Evolutionary conservation across 2,329 filamentous ascomycete species (phyloP), one percentile per base, ranked within the genome.

Genomic region (Hortaea werneckii): DNA sequence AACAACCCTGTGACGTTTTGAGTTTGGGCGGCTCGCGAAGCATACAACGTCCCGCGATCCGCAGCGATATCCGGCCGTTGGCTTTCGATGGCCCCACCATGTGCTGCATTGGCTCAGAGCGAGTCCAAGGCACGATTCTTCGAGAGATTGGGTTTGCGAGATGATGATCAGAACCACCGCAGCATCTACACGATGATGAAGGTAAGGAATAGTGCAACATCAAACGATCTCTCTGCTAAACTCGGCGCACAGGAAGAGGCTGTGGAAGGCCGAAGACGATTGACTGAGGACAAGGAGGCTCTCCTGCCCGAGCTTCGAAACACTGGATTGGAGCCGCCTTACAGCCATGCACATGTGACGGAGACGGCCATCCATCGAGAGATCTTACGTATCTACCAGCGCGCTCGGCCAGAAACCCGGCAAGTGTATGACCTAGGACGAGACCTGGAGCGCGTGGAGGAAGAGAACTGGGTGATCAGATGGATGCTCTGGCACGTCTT

Each of bases 401-500:
- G 50, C 30, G 67, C 70, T n/a, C 61, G 63, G 5, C 54, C 55
- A 1, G 57, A 65, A 11, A 72, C 70, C 5, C 59, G 55, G 40
- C 54, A 57, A 1, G 65, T 66, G 40, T 74, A 72, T 50, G 62
- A 68, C 12, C 56, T 64, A 40, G 71, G 70, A 10, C 60, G 60
- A 27, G 68, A 68, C 44, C 58, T 54, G 12, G 66, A 66, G 42
- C 62, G 62, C 7, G 61, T 65, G 7, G 65, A 65, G 38, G 66
- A 71, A 50, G 67, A 69, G 51, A 74, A 74, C 45, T 74, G 71
- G 71, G 67, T 74, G 34, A 71, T 71, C 29, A 61, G 67, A n/a
- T 74, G 71, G 71, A 68, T 70, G 51, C 62, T 74, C 5, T 74
- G 71, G 71, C 71, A 74, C 53, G 69, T 70, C 48, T 74, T 73